phyloP scores from a whole-genome alignment of 1,284 basidiomycete species.

The Waitea zeae region DNA sequence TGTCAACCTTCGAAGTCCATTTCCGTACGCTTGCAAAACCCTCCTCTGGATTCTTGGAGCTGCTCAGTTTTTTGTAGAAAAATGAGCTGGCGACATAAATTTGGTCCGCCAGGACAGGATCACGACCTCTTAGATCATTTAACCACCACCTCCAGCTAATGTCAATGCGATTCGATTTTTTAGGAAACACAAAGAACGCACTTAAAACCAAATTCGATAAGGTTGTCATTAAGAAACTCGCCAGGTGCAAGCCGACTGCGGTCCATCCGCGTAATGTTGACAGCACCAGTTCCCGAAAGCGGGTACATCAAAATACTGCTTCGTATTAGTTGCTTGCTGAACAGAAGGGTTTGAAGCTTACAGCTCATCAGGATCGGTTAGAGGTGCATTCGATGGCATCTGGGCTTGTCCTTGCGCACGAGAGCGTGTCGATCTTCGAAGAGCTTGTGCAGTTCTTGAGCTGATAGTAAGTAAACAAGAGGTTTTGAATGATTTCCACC shows the following conservation, averaged over 20 bases:
- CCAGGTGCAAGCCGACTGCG: conserved; percentile 51
- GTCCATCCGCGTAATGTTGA: conserved; percentile 71
- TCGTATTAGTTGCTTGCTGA: no score
- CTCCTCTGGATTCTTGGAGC: conserved; percentile 30
- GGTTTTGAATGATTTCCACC: no score
- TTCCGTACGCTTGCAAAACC: conserved; percentile 79
- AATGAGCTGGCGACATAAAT: conserved; percentile 93
- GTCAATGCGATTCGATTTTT: no score
- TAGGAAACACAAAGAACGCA: conserved; percentile 17
- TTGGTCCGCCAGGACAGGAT: conserved; percentile 51
- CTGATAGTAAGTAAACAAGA: no score
- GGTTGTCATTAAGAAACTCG: conserved; percentile 88
- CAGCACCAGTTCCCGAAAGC: conserved; percentile 32
- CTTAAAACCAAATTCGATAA: conserved; percentile 94
- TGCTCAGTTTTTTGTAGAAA: conserved; percentile 79
- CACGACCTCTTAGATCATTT: conserved; percentile 27
- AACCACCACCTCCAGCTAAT: conserved; percentile 52
- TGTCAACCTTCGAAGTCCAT: conserved; percentile 81
- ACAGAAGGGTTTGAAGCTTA: not conserved
- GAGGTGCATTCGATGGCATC: no score
- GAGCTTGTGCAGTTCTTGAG: no score
- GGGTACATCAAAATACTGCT: conserved; percentile 71
- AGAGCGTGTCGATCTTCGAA: no score
- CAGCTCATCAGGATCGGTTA: not conserved
- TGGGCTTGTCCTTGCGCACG: no score